Evolutionary conservation across 805 yeast species (phyloP).

Genomic region (Saturnispora dispora): DNA sequence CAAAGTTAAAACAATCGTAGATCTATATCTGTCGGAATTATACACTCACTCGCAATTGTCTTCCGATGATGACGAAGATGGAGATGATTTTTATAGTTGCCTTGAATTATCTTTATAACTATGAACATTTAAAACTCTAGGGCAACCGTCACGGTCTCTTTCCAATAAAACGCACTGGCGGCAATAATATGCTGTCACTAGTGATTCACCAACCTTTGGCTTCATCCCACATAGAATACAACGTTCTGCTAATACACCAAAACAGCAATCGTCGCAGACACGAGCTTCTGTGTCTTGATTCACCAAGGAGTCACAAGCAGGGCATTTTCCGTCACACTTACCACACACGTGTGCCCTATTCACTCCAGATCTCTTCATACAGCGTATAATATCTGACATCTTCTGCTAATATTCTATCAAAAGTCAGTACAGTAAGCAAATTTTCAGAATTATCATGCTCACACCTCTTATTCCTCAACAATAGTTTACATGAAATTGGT

Average conservation of each 20-base stretch:
- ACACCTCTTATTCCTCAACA: neutral
- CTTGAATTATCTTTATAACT: constrained; percentile 5
- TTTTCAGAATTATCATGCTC: neutral
- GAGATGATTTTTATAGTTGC: constrained; percentile 1
- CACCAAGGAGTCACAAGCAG: constrained; percentile 80
- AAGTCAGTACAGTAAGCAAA: neutral
- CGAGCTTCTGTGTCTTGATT: constrained; percentile 58
- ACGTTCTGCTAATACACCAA: constrained; percentile 50
- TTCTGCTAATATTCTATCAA: neutral
- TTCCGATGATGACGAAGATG: constrained; percentile 3
- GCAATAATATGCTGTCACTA: constrained; percentile 70
- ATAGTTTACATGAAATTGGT: neutral
- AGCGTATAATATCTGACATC: constrained; percentile 31
- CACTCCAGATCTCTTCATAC: constrained; percentile 80
- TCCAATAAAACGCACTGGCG: constrained; percentile 74
- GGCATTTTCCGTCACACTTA: constrained; percentile 88
- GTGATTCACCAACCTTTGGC: constrained; percentile 36
- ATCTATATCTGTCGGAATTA: constrained; percentile 8
- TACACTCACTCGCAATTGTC: neutral
- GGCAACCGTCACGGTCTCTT: constrained; percentile 88
- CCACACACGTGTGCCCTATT: constrained; percentile 63
- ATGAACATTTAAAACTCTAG: constrained; percentile 65
- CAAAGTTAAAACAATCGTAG: constrained; percentile 26
- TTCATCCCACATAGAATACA: constrained; percentile 69
- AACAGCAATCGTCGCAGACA: constrained; percentile 79